Conservation (phyloP, 345 rosid species). For the Pistacia integerrima region DNA sequence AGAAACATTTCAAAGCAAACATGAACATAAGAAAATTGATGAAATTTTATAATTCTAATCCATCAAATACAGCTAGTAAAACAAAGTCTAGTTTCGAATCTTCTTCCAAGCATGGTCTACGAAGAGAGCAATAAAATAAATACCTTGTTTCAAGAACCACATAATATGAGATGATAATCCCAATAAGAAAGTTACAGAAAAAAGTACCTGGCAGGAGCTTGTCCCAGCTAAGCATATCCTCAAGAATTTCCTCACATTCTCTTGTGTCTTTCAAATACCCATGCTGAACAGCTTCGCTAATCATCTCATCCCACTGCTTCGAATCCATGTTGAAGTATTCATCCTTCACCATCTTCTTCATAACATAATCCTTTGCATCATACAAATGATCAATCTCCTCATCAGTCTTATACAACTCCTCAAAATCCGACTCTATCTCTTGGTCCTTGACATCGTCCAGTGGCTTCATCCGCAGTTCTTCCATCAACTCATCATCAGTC, state of each 20-base stretch:
- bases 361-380: conserved; percentile 50
- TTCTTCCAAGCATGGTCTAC: not conserved
- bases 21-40: not conserved
- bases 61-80: not conserved
- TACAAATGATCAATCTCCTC: conserved; percentile 77
- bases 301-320: conserved; percentile 81
- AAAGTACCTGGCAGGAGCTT: conserved; percentile 81
- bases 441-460: conserved; percentile 54
- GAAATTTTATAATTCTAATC: not conserved
- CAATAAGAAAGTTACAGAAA: not conserved
- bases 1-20: not conserved
- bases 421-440: conserved; percentile 81
- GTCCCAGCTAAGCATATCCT: conserved; percentile 93
- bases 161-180: not conserved
- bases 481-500: conserved; percentile 72
- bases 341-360: conserved; percentile 56
- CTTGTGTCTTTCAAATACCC: conserved; percentile 69
- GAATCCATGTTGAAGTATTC: conserved; percentile 81
- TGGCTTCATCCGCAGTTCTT: conserved; percentile 45
- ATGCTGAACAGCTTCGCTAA: conserved; percentile 58
- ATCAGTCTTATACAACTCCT: conserved; percentile 60
- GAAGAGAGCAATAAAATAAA: not conserved
- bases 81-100: not conserved
- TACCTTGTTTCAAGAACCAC: not conserved
- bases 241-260: conserved; percentile 80